Evolutionary conservation across 768 basidiomycete genomes (phyloP).

Genomic region (Boletus coccyginus): DNA sequence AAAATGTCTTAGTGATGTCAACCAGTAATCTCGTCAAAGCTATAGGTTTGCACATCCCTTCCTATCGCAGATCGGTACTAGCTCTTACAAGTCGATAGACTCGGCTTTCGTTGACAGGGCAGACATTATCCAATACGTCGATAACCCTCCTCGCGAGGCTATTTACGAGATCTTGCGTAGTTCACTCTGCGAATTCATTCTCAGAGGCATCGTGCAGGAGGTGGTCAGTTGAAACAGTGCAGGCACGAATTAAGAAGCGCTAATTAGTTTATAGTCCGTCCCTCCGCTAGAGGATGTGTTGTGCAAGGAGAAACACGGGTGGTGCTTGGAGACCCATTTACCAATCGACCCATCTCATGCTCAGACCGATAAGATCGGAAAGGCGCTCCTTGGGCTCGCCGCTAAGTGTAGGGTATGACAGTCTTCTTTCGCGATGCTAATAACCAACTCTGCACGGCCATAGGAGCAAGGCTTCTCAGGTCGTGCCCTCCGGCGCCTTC

Average conservation of each 20-base stretch:
- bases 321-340: not conserved
- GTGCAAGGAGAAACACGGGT: constrained; percentile 17
- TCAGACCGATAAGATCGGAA: constrained; percentile 51
- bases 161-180: constrained; percentile 89
- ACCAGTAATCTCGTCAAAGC: constrained; percentile 95
- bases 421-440: not conserved
- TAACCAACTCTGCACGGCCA: not conserved
- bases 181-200: constrained; percentile 78
- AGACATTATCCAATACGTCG: constrained; percentile 94
- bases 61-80: not conserved
- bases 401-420: constrained; percentile 72
- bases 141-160: constrained; percentile 86
- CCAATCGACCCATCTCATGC: constrained; percentile 37
- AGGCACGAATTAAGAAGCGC: not conserved
- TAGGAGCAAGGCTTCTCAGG: constrained; percentile 86
- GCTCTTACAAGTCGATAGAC: constrained; percentile 47
- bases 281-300: constrained; percentile 57
- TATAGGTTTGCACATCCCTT: constrained; percentile 61
- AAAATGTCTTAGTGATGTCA: constrained; percentile 94
- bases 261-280: constrained; percentile 45
- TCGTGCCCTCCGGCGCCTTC: constrained; percentile 86
- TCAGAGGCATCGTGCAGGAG: constrained; percentile 63
- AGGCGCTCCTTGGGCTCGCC: constrained; percentile 66
- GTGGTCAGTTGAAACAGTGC: constrained; percentile 44
- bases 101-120: constrained; percentile 95